Percentiles rank a stretch among this genome's conserved stretches.
phyloP scores from a whole-genome alignment of 768 basidiomycete genomes.

The Russula olivacea region DNA sequence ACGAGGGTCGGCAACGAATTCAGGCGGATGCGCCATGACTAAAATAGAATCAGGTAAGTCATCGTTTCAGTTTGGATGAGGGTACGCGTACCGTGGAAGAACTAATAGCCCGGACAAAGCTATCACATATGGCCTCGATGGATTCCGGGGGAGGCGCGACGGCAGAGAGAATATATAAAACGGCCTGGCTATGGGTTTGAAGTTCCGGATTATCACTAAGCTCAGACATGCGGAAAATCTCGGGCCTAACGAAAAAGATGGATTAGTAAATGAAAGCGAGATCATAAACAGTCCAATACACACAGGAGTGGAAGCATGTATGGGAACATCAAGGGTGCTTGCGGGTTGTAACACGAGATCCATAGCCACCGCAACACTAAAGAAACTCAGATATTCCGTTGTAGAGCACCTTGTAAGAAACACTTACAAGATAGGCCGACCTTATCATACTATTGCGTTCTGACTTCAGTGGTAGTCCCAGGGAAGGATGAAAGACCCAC shows the following conservation, averaged over 20 bases:
- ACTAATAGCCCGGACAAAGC: conserved; percentile 67
- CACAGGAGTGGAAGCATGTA: conserved; percentile 74
- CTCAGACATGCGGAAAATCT: conserved; percentile 86
- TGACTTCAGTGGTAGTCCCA: conserved; percentile 11
- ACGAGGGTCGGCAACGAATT: conserved; percentile 84
- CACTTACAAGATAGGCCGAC: conserved; percentile 73
- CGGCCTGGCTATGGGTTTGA: conserved; percentile 72
- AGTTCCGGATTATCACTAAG: conserved; percentile 80
- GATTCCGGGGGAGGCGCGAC: conserved; percentile 67
- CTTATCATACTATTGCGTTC: conserved; percentile 65
- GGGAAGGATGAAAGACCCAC: conserved; percentile 33
- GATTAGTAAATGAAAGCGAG: conserved; percentile 9
- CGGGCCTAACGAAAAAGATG: conserved; percentile 49
- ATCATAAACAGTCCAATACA: conserved; percentile 31
- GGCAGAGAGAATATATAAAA: conserved; percentile 77
- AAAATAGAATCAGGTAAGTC: background rate
- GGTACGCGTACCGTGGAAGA: conserved; percentile 57
- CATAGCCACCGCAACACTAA: conserved; percentile 79
- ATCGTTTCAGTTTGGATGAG: conserved; percentile 15
- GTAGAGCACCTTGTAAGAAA: conserved; percentile 2
- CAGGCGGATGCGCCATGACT: conserved; percentile 90
- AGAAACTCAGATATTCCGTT: conserved; percentile 17
- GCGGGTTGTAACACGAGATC: conserved; percentile 66
- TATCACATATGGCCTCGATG: conserved; percentile 52
- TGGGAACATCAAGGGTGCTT: conserved; percentile 70